Conservation (phyloP, 768 basidiomycete genomes). For the Suillus occidentalis region DNA sequence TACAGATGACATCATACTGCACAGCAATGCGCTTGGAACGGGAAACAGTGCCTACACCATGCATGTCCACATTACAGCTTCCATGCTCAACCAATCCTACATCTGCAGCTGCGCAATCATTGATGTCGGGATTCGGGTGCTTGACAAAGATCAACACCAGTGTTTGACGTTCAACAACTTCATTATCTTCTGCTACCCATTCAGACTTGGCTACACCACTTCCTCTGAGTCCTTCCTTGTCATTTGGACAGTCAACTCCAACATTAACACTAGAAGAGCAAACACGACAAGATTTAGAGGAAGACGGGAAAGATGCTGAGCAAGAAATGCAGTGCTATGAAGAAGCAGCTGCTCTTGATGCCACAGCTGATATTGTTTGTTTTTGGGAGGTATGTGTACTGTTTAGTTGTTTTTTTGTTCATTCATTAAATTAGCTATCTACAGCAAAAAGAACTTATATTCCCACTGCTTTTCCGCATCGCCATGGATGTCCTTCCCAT, state of each 20-base stretch:
- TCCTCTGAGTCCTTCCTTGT: too few relatives aligned
- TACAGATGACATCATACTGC: not conserved
- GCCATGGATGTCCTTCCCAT: slow-evolving; percentile 18
- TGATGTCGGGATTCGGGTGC: not conserved
- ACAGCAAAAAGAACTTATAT: slow-evolving; percentile 11
- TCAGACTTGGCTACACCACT: not conserved
- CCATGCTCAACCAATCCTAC: not conserved
- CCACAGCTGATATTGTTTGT: not conserved
- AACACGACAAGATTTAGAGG: not conserved
- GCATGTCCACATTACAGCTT: not conserved
- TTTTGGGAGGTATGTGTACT: slow-evolving; percentile 9
- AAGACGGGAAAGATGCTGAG: slow-evolving; percentile 1
- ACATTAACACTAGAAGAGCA: not conserved
- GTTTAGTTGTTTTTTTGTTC: not conserved
- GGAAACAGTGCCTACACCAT: not conserved
- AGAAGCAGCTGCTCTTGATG: not conserved
- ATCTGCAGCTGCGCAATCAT: not conserved
- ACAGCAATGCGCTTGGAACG: not conserved
- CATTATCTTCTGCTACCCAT: too few relatives aligned
- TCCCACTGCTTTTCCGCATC: slow-evolving; percentile 4
- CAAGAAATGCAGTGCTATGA: slow-evolving; percentile 1
- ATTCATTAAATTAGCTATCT: not conserved
- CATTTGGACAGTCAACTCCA: not conserved
- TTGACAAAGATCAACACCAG: not conserved
- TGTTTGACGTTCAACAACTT: not conserved